These are phyloP conservation scores for Moricandia arvensis DNA, from an alignment of 345 rosid species.

Conservation along the genomic window DNA sequence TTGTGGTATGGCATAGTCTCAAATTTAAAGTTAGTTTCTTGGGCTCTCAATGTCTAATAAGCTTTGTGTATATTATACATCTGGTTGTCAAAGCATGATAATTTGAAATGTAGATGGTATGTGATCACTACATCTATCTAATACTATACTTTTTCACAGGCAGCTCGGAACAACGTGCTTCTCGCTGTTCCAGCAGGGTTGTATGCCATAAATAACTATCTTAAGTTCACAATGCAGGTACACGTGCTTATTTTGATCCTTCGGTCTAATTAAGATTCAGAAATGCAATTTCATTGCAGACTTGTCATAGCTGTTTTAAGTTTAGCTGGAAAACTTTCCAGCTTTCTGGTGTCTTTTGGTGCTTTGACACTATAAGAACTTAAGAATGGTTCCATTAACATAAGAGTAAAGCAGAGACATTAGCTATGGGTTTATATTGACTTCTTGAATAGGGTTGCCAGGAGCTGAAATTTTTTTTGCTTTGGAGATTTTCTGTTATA, in stretches of 20 bases:
- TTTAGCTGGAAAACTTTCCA: not conserved
- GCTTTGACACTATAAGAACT: not conserved
- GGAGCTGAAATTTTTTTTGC: not conserved
- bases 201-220: constrained; percentile 89
- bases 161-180: constrained; percentile 89
- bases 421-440: not conserved
- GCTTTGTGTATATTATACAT: constrained; percentile 11
- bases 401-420: not conserved
- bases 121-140: not conserved
- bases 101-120: not conserved
- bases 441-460: not conserved
- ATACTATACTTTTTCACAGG: constrained; percentile 44
- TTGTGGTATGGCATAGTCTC: constrained; percentile 20
- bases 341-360: not conserved
- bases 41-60: not conserved
- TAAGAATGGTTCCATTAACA: constrained; percentile 6
- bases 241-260: constrained; percentile 7
- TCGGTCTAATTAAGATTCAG: constrained; percentile 3
- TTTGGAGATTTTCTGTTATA: not conserved
- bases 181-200: constrained; percentile 93
- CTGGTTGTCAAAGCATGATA: constrained; percentile 8
- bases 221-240: constrained; percentile 99
- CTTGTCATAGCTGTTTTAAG: not conserved
- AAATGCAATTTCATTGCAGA: not conserved
- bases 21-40: not conserved